These are phyloP conservation scores for Apiotrichum siamense DNA, from an alignment of 1,284 basidiomycete genomes.

Conservation along the genomic window DNA sequence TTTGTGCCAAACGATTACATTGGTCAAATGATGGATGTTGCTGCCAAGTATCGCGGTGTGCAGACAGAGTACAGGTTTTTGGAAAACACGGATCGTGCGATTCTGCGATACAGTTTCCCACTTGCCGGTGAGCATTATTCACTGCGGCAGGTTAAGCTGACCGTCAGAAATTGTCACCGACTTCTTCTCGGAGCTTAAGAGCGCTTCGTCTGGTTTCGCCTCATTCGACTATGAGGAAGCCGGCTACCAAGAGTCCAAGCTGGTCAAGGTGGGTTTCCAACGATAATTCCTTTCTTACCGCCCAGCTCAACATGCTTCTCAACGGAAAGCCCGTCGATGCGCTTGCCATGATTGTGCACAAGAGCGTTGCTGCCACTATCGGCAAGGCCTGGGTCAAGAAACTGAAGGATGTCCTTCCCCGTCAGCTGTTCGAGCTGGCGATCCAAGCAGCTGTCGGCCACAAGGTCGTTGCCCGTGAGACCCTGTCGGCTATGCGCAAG, in stretches of 20 bases:
- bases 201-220: constrained; percentile 75
- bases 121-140: constrained; percentile 42
- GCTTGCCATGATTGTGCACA: constrained; percentile 79
- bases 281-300: not conserved
- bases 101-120: constrained; percentile 75
- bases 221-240: constrained; percentile 92
- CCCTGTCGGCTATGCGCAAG: constrained; percentile 74
- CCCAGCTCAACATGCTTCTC: constrained; percentile 71
- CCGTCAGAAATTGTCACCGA: constrained; percentile 73
- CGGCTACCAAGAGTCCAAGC: constrained; percentile 70
- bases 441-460: constrained; percentile 74
- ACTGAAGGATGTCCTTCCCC: constrained; percentile 81
- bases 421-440: constrained; percentile 88
- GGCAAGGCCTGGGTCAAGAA: constrained; percentile 82
- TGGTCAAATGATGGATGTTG: constrained; percentile 87
- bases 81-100: constrained; percentile 59
- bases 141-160: not conserved
- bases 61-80: constrained; percentile 72
- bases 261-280: constrained; percentile 54
- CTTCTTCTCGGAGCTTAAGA: constrained; percentile 89
- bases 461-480: constrained; percentile 84
- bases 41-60: constrained; percentile 69
- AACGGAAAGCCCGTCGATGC: constrained; percentile 85
- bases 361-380: constrained; percentile 60
- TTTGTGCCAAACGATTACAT: constrained; percentile 82